Evolutionary conservation across 2,329 filamentous ascomycete species (phyloP).

Genomic region (Dactylellina drechsleri): DNA sequence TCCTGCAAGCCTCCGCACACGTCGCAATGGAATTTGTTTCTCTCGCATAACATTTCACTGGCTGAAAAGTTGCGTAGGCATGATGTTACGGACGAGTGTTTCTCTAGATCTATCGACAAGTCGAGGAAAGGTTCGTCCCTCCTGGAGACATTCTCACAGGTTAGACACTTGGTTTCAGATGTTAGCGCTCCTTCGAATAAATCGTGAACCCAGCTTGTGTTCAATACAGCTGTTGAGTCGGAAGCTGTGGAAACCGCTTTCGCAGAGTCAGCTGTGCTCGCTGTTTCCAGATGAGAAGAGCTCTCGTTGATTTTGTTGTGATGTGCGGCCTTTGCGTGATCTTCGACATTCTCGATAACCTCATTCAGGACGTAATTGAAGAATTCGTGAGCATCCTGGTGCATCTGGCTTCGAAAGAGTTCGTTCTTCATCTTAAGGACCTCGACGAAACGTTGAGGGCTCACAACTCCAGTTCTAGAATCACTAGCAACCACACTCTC

Average conservation of each 20-base stretch:
- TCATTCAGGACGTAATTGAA: slow-evolving; percentile 94
- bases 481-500: slow-evolving; percentile 83
- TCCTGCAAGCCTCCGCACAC: slow-evolving; percentile 96
- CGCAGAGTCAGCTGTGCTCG: slow-evolving; percentile 57
- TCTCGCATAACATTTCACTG: slow-evolving; percentile 97
- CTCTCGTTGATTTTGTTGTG: slow-evolving; percentile 64
- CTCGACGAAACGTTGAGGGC: slow-evolving; percentile 90
- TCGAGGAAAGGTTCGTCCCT: slow-evolving; percentile 96
- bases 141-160: slow-evolving; percentile 94
- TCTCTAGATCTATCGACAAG: slow-evolving; percentile 91
- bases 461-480: slow-evolving; percentile 86
- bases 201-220: slow-evolving; percentile 90
- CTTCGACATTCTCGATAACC: slow-evolving; percentile 91
- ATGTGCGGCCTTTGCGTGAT: slow-evolving; percentile 76
- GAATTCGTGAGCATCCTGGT: slow-evolving; percentile 98
- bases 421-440: slow-evolving; percentile 94
- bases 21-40: slow-evolving; percentile 99
- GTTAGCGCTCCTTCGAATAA: slow-evolving; percentile 94
- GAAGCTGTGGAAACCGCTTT: slow-evolving; percentile 59
- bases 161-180: slow-evolving; percentile 95
- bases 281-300: slow-evolving; percentile 60
- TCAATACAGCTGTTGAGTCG: slow-evolving; percentile 67
- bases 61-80: slow-evolving; percentile 96
- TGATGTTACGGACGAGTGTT: slow-evolving; percentile 94
- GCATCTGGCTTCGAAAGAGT: slow-evolving; percentile 96